Evolutionary conservation across 805 yeast species (phyloP), one percentile per base, ranked within the genome.

Genomic region (Maudiozyma pseudohumilis): DNA sequence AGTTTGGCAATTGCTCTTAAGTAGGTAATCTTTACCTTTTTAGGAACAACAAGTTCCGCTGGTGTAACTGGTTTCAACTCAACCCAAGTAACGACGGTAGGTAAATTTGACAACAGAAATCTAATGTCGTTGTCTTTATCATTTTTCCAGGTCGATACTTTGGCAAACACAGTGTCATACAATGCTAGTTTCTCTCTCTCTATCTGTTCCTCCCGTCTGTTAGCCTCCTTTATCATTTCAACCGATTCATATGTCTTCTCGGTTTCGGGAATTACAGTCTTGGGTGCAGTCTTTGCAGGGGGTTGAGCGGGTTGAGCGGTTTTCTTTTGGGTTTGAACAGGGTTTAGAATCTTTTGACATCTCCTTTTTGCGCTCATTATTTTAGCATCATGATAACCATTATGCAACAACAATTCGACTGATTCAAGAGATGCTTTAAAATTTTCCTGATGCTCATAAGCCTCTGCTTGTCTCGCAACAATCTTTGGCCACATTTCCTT

Each of bases 1-100:
- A 95, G 94, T 35, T 76, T 72, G 0, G 96, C 79, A 47, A 92
- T 85, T 4, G 96, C 86, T 59, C 81, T 84, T 87, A 92, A 77
- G 30, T 92, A 92, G 15, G 68, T 67, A 26, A 89, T 65, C 56
- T 89, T 89, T 27, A 87, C 96, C 56, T 83, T 87, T 49, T 87
- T 88, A 15, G 94, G 89, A 45, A 88, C 65, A 41, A 92, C 92
- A 41, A 92, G 64, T 40, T 89, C 96, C 4, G 79, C 69, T 52
- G 80, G 59, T 1, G 77, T 57, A 5, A 87, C 78, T 13, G 71
- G 65, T 44, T 70, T 71, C 94, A 92, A 83, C 28, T 72, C 70
- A 32, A 70, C 75, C 10, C 83, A 77, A 76, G 84, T 76, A 11
- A 92, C 60, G 13, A 92, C 69, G 2, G 62, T 58, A 26, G 83